A percentile compares a stretch with the other conserved stretches of the same genome.
Evolutionary conservation across 2,329 filamentous ascomycete species (phyloP).

Genomic region (Fusarium luffae): DNA sequence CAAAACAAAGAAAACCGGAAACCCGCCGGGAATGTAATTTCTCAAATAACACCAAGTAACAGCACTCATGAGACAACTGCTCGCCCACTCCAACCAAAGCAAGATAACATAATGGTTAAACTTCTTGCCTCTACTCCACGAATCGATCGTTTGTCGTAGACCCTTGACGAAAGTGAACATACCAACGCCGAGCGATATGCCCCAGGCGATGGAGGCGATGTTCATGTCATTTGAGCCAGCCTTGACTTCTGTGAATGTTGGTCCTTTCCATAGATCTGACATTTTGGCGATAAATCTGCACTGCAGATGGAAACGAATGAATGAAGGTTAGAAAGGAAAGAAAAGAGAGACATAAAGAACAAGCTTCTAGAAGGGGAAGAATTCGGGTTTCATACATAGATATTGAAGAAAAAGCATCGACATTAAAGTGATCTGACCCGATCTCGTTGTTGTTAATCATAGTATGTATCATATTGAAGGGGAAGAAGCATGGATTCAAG

Average conservation of each 20-base stretch:
- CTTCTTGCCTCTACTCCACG: slow-evolving; percentile 39
- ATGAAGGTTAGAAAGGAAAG: no score
- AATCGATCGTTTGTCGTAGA: slow-evolving; percentile 37
- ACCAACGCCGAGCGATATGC: slow-evolving; percentile 43
- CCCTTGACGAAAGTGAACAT: slow-evolving; percentile 44
- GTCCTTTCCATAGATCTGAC: slow-evolving; percentile 34
- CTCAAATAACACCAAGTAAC: slow-evolving; percentile 44
- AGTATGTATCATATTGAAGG: slow-evolving; percentile 8
- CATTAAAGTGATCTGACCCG: slow-evolving; percentile 22
- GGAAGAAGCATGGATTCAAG: slow-evolving; percentile 22
- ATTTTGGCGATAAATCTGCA: slow-evolving; percentile 14
- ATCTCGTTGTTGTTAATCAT: slow-evolving; percentile 5
- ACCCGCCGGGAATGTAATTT: slow-evolving; percentile 41
- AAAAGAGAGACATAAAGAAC: not conserved
- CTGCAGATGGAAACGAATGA: not conserved
- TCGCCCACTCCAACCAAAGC: slow-evolving; percentile 42
- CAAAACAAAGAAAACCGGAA: slow-evolving; percentile 40
- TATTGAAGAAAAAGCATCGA: slow-evolving; percentile 19
- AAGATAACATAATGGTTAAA: slow-evolving; percentile 41
- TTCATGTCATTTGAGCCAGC: slow-evolving; percentile 43
- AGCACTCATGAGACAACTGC: slow-evolving; percentile 43
- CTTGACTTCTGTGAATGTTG: slow-evolving; percentile 15
- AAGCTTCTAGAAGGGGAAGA: not conserved
- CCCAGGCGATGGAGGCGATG: slow-evolving; percentile 46
- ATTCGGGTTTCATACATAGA: slow-evolving; percentile 25